phyloP scores from a whole-genome alignment of 106 monocot genomes.

The Allium cepa region DNA sequence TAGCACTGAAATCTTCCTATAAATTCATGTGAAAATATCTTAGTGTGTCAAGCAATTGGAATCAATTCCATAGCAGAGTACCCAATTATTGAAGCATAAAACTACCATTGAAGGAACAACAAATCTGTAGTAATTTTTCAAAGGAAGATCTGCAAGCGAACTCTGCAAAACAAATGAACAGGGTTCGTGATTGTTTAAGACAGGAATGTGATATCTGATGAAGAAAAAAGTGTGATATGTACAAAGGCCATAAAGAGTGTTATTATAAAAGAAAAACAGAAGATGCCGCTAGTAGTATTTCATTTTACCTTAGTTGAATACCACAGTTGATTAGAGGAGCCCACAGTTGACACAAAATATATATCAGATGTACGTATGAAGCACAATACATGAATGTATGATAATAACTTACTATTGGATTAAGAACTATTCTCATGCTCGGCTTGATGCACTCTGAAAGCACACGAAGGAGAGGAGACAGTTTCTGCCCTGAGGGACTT shows the following conservation, averaged over 20 bases:
- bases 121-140: constrained; percentile 96
- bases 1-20: constrained; percentile 86
- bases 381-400: no score
- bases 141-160: constrained; percentile 90
- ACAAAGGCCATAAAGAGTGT: no score
- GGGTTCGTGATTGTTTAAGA: neutral
- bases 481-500: constrained; percentile 88
- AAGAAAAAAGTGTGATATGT: no score
- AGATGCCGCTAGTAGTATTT: neutral
- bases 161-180: constrained; percentile 56
- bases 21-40: constrained; percentile 12
- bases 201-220: no score
- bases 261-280: no score
- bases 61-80: neutral
- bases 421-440: constrained; percentile 95
- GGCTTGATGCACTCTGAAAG: constrained; percentile 70
- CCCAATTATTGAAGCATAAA: neutral
- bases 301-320: neutral
- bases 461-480: constrained; percentile 72
- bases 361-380: no score
- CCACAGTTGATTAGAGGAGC: neutral
- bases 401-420: constrained; percentile 71
- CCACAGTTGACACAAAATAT: neutral
- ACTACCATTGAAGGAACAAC: constrained; percentile 70
- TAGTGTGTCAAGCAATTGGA: constrained; percentile 9